phyloP scores from a whole-genome alignment of 2,329 filamentous ascomycete species.

The Fusarium nisikadoi region DNA sequence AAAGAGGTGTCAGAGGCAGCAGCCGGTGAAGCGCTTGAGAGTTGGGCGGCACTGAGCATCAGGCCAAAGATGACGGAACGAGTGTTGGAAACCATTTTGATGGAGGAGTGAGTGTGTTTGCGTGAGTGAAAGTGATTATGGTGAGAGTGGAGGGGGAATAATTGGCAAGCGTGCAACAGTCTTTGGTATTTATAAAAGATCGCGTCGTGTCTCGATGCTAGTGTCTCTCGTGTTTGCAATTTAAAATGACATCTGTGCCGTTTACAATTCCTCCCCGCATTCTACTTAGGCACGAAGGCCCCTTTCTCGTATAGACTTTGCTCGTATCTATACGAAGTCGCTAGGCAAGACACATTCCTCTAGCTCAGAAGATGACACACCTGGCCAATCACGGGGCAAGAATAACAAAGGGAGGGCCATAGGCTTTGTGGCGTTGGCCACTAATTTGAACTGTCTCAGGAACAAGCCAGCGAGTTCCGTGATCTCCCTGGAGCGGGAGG shows the following conservation, averaged over 20 bases:
- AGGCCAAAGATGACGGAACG: conserved; percentile 15
- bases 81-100: conserved; percentile 18
- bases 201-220: background rate
- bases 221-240: background rate
- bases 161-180: background rate
- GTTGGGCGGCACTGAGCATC: conserved; percentile 6
- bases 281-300: background rate
- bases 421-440: background rate
- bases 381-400: background rate
- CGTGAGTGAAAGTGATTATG: background rate
- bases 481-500: background rate
- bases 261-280: background rate
- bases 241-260: background rate
- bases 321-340: background rate
- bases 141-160: background rate
- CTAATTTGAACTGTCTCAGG: background rate
- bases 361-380: background rate
- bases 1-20: background rate
- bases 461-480: background rate
- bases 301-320: background rate
- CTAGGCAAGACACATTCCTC: background rate
- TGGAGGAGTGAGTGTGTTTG: background rate
- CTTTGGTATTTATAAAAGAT: background rate
- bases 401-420: background rate
- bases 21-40: background rate